Evolutionary conservation across 768 basidiomycete species (phyloP), one percentile per base, ranked within the genome.

Genomic region (Astraeus odoratus): DNA sequence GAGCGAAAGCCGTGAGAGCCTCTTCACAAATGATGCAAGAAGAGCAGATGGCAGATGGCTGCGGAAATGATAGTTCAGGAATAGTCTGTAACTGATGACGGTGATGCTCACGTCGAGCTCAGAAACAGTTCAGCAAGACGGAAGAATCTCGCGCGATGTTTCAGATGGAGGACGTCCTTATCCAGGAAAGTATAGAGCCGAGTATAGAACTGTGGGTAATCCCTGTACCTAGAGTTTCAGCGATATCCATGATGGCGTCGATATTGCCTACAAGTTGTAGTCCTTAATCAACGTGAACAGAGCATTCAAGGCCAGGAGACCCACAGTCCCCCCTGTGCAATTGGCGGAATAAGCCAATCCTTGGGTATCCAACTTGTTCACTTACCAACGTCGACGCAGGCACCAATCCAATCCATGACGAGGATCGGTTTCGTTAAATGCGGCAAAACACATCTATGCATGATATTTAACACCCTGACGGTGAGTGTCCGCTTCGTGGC

Each of bases 131-230:
- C 95, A 0, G 84, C 77, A 55, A 98, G 69, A 23, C 95, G 80
- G 75, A 99, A 96, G 69, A 99, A 98, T 33, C 95, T 78, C 1
- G 95, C 86, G 10, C 96, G 80, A 59, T 96, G 86, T 58, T 91
- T 95, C 42, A 89, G 76, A 56, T 98, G 95, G 6, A 99, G 75
- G 4, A 96, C 76, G 16, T 93, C 80, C 8, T 83, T 75, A 59
- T 95, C 87, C 16, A 98, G 76, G 60, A 97, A 87, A 1, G 82
- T 76, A 60, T 98, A 98, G 2, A 99, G 76, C 4, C 86, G 82
- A 5, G 83, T 86, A 67, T 96, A 99, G 67, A 99, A 97, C 9
- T 82, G 83, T 2, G 96, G 94, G 57, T 95, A 98, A 57, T 99
- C 96, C 8, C 95, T 97, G 57, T 43, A 42, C 35, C 23, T 43